Percentiles rank a stretch among this genome's conserved stretches.
Evolutionary conservation across 2,329 filamentous ascomycete species (phyloP).

Genomic region (Phyllosticta citriasiana): DNA sequence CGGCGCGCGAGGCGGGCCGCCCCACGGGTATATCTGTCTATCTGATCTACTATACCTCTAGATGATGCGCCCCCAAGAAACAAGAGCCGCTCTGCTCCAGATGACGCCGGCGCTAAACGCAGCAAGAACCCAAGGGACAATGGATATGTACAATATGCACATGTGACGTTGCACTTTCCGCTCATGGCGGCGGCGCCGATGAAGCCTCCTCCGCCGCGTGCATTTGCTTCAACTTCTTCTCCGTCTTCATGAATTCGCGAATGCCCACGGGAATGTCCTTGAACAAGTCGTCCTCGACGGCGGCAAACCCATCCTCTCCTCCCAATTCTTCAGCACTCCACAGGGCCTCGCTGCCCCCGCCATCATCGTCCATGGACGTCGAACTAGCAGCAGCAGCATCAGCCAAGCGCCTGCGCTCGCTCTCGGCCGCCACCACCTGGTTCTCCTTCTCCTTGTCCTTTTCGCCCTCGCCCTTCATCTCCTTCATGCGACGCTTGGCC

Average conservation of each 20-base stretch:
- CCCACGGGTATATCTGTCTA: not conserved
- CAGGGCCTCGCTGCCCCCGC: slow-evolving; percentile 61
- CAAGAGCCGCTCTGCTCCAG: not conserved
- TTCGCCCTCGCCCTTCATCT: slow-evolving; percentile 64
- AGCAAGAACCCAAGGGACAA: not conserved
- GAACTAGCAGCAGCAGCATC: slow-evolving; percentile 29
- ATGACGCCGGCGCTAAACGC: not conserved
- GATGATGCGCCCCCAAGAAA: not conserved
- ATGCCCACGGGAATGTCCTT: slow-evolving; percentile 82
- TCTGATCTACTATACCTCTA: not conserved
- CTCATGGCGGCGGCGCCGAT: slow-evolving; percentile 39
- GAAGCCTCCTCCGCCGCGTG: slow-evolving; percentile 49
- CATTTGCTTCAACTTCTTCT: slow-evolving; percentile 77
- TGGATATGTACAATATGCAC: not conserved
- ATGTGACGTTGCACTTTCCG: not conserved
- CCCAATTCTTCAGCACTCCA: slow-evolving; percentile 39
- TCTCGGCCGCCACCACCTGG: slow-evolving; percentile 40
- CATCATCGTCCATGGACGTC: slow-evolving; percentile 68
- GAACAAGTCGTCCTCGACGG: slow-evolving; percentile 55
- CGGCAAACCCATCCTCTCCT: slow-evolving; percentile 18
- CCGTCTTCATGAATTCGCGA: slow-evolving; percentile 91
- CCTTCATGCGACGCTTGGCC: slow-evolving; percentile 47
- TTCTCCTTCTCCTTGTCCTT: slow-evolving; percentile 68
- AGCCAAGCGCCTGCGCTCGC: slow-evolving; percentile 25
- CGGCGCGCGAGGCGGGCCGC: not conserved